Evolutionary conservation across 2,329 filamentous ascomycete species (phyloP), one percentile per base, ranked within the genome.

Genomic region (Alternaria sp.): DNA sequence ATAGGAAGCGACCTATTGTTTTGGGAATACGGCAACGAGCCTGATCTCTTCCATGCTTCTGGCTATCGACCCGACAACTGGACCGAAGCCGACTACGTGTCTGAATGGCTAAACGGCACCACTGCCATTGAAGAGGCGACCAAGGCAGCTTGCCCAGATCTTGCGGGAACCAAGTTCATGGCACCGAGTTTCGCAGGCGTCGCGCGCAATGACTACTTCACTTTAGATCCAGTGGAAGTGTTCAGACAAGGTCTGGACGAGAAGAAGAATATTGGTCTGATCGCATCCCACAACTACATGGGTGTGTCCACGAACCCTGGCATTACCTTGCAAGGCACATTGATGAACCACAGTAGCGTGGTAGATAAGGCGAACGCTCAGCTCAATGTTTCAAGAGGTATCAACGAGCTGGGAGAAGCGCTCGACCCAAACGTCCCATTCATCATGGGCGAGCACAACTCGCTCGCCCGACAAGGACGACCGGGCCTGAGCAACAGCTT

Each of bases 1-100:
- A 76, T 90, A 0, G 76, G 76, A 8, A 83, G 81, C 10, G 85
- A 81, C 51, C 76, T 89, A 5, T 81, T 85, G 28, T 78, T 80
- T 61, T 90, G 85, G 86, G 85, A 88, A 68, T 85, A 89, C 63
- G 87, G 88, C 40, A 90, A 90, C 66, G 87, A 89, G 71, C 86
- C 86, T 0, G 87, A 90, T 70, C 75, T 89, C 12, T 89, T 80
- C 72, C 81, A 81, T 3, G 84, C 83, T 20, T 74, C 81, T 2
- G 77, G 81, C 0, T 83, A 86, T n/a, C 77, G 87, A 22, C 83
- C 85, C 0, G 28, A 77, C 0, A 78, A 70, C 32, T 90, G 85
- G 82, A 83, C 82, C 53, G 87, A 89, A 67, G 76, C 74, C 9
- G 76, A 57, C 86, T 65, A 66, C 65, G 2, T 83, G 1, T 49